Evolutionary conservation across 805 yeast species (phyloP), one percentile per base, ranked within the genome.

Genomic region (Hanseniaspora thailandica): DNA sequence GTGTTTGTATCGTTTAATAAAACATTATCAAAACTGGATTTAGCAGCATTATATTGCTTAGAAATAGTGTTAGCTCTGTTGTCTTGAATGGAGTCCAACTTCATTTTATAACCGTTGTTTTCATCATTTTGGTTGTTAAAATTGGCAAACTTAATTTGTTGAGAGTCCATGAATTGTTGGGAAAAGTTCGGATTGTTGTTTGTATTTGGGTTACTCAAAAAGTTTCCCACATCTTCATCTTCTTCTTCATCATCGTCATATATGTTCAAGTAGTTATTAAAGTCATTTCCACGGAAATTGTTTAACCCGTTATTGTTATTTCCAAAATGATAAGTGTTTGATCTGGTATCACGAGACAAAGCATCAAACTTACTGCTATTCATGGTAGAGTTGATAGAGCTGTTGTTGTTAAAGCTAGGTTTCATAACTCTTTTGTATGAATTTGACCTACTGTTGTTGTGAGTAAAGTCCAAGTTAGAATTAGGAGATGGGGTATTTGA

Each of bases 251-350:
- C 50, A 35, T 45, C 46, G 8, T 52, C 55, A 8, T 52, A 41
- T 1, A 35, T 39, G 30, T 51, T 31, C 20, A 43, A 17, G 48
- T 43, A 17, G 23, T 26, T 23, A 13, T 25, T 19, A 8, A 47
- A 19, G 13, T 26, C 51, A 23, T 2, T 23, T 17, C 20, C 19
- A 17, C 47, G 35, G 5, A 25, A 5, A 15, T 43, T 30, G 9
- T 13, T 34, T n/a, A n/a, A n/a, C n/a, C n/a, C n/a, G 2, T 25
- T 35, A 22, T 44, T 25, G 9, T n/a, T 39, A 19, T 51, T 45
- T 12, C 47, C 49, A 15, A 47, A 47, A 26, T 47, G 43, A n/a
- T 51, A 51, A 5, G 49, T 51, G 30, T 51, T 51, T n/a, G 48
- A 44, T 38, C 54, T 51, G 17, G 12, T 36, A 9, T 51, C 54